These are phyloP conservation scores for Alternaria brassicicola DNA, from an alignment of 2,329 filamentous ascomycete species.

Conservation along the genomic window DNA sequence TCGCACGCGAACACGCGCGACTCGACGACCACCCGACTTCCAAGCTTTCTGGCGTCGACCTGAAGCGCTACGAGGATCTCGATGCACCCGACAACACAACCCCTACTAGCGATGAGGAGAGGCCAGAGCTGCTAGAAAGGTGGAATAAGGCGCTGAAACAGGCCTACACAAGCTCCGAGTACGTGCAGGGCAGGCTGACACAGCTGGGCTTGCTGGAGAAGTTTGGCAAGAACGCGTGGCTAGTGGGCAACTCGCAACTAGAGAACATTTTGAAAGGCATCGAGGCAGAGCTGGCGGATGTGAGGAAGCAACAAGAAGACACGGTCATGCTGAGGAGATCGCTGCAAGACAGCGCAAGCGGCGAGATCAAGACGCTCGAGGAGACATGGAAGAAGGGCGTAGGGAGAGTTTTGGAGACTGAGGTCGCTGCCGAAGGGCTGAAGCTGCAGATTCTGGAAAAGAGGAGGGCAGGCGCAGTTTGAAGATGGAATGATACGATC, in stretches of 20 bases:
- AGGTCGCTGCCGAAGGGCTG: conserved; percentile 79
- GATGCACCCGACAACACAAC: conserved; percentile 59
- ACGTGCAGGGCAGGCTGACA: conserved; percentile 61
- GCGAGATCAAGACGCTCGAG: conserved; percentile 75
- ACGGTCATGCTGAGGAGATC: conserved; percentile 73
- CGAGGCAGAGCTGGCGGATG: conserved; percentile 75
- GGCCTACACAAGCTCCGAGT: conserved; percentile 64
- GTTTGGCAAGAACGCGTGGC: conserved; percentile 89
- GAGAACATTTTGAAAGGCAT: conserved; percentile 72
- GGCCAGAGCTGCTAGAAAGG: conserved; percentile 48
- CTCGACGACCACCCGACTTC: conserved; percentile 59
- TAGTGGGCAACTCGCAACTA: conserved; percentile 80
- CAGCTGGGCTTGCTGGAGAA: conserved; percentile 77
- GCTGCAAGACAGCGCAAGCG: conserved; percentile 72
- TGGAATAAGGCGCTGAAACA: conserved; percentile 60
- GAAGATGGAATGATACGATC: conserved; percentile 3
- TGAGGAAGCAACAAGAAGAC: conserved; percentile 72
- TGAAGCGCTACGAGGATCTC: conserved; percentile 81
- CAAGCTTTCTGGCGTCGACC: conserved; percentile 69
- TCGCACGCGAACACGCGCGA: conserved; percentile 72
- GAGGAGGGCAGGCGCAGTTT: conserved; percentile 43
- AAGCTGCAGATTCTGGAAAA: conserved; percentile 47
- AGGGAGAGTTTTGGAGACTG: conserved; percentile 80
- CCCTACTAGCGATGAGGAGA: conserved; percentile 46
- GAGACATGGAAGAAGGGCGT: conserved; percentile 81